Base-by-base conservation (phyloP, 345 rosid species). In the Hypericum perforatum region DNA sequence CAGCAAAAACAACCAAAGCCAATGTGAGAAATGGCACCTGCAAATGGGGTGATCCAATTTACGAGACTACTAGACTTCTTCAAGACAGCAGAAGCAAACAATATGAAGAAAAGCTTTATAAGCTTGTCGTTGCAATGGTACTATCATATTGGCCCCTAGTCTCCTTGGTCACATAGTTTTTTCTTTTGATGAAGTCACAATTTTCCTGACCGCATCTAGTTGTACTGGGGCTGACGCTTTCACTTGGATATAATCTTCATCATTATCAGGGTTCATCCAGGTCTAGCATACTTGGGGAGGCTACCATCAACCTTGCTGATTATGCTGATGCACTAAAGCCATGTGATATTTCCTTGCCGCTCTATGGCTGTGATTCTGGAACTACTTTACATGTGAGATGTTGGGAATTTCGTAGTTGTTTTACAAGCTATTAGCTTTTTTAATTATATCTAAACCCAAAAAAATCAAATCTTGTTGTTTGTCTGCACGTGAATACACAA, bases 31-130 rank as follows among this genome's bases (percentile, higher is more conserved):
- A 87, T 50, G 95, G 96, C 66, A 74, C 81, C 41, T 92, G 98
- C 78, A 92, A 92, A 70, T 92, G 98, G 98, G 94, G 74, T 14
- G 98, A 92, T 85, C 98, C 98, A 4, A 88, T 92, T 65, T 92
- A 92, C 56, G 98, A 92, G 75, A 83, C 94, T 45, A 88, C 98
- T 2, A 81, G 96, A 70, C 90, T 92, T 65, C 90, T 92, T 53
- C 96, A 79, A 69, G 95, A 92, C 61, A 65, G 71, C 45, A 80
- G 73, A 75, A 85, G 82, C 53, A 92, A 77, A 63, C 84, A 76
- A 49, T 88, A 69, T 9, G 95, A 92, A 59, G 88, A 83, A 62
- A 92, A 92, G 73, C 74, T 82, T 8, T 92, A 83, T 65, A 92
- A 83, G 74, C 65, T 88, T 70, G 78, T 85, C 59, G 78, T 92